Evolutionary conservation across 176 grass and related monocot genomes (phyloP).

Genomic region (Chrysopogon serrulatus): DNA sequence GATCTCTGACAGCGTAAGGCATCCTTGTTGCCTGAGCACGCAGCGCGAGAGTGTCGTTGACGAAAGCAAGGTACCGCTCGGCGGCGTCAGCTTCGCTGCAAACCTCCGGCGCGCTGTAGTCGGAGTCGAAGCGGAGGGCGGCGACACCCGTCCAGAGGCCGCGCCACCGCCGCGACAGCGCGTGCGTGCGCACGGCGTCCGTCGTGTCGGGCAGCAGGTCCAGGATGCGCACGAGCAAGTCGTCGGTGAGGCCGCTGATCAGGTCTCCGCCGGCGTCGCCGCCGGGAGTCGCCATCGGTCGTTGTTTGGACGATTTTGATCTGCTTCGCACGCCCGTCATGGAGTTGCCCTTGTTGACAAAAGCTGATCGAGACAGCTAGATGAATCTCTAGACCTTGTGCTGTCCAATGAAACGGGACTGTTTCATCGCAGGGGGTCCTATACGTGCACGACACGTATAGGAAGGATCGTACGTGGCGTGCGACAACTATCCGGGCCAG

Average conservation of each 20-base stretch:
- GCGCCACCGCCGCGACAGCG: neutral
- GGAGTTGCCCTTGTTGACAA: too few species aligned
- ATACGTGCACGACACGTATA: too few species aligned
- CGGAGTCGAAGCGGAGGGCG: neutral
- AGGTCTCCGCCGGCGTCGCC: neutral
- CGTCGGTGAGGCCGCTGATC: neutral
- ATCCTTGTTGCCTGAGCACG: neutral
- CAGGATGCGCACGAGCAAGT: neutral
- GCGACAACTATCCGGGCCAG: neutral
- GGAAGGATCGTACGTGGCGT: neutral
- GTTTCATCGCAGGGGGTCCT: too few species aligned
- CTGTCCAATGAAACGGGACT: too few species aligned
- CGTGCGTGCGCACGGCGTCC: neutral
- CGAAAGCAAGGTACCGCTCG: neutral
- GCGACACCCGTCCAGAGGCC: too few species aligned
- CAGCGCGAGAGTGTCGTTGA: neutral
- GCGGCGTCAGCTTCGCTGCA: neutral
- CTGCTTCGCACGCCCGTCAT: too few species aligned
- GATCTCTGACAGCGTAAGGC: neutral
- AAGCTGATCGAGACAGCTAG: too few species aligned
- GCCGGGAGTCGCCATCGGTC: neutral
- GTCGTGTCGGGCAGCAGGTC: neutral
- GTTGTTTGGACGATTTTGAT: too few species aligned
- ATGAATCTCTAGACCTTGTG: too few species aligned
- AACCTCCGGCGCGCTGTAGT: neutral